These are phyloP conservation scores for Fusarium proliferatum DNA, from an alignment of 2,329 filamentous ascomycete genomes.

Conservation along the genomic window DNA sequence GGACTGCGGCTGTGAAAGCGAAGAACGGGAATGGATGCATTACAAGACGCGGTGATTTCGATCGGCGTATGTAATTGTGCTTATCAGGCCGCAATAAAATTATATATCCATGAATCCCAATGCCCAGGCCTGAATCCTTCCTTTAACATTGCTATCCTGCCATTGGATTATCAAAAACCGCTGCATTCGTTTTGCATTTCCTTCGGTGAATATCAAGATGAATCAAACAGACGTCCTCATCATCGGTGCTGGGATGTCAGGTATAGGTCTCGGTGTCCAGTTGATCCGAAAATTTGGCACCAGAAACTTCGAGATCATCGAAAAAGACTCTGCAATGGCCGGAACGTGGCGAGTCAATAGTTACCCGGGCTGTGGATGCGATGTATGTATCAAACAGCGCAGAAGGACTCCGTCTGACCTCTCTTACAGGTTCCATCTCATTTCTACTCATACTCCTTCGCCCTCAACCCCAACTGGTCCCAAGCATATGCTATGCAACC, in stretches of 20 bases:
- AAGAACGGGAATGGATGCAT: background rate
- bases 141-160: rapidly evolving
- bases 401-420: rapidly evolving
- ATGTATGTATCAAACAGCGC: constrained; percentile 16
- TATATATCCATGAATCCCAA: background rate
- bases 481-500: constrained; percentile 42
- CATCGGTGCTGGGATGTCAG: constrained; percentile 46
- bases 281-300: constrained; percentile 29
- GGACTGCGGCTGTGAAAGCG: rapidly evolving
- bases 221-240: constrained; percentile 38
- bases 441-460: constrained; percentile 47
- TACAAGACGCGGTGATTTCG: background rate
- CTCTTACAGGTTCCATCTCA: constrained; percentile 37
- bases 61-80: background rate
- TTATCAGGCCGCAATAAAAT: rapidly evolving
- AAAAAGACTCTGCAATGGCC: constrained; percentile 36
- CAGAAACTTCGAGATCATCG: constrained; percentile 41
- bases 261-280: constrained; percentile 41
- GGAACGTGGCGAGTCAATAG: constrained; percentile 45
- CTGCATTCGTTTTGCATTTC: rapidly evolving
- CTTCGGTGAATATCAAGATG: background rate
- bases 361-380: constrained; percentile 45
- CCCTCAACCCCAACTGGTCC: constrained; percentile 44
- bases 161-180: background rate
- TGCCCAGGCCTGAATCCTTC: background rate